These are phyloP conservation scores for Candida sp. DNA, from an alignment of 1,139 yeast genomes.

Conservation along the genomic window DNA sequence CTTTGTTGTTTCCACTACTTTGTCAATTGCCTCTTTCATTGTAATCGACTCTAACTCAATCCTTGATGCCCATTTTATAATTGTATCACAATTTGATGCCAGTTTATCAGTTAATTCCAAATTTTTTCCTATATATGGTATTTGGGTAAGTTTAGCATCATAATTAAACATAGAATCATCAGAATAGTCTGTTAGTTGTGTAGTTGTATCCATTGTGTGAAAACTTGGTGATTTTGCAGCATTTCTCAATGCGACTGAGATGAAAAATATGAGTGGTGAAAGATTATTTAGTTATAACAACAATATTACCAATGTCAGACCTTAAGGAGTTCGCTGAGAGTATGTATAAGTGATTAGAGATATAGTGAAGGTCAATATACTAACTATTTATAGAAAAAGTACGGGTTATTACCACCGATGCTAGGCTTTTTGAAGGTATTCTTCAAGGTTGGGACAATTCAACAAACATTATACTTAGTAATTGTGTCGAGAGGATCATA, in stretches of 20 bases:
- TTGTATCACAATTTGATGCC: constrained; percentile 3
- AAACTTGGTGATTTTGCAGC: background rate
- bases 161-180: background rate
- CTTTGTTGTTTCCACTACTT: constrained; percentile 1
- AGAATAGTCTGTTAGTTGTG: constrained; percentile 1
- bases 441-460: constrained; percentile 81
- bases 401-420: constrained; percentile 80
- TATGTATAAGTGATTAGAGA: constrained; percentile 19
- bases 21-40: constrained; percentile 16
- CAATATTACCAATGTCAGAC: constrained; percentile 24
- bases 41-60: constrained; percentile 30
- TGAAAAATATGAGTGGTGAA: constrained; percentile 1
- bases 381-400: constrained; percentile 45
- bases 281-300: background rate
- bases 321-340: constrained; percentile 35
- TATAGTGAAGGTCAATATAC: background rate
- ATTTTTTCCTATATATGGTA: background rate
- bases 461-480: constrained; percentile 66
- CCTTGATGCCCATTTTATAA: constrained; percentile 28
- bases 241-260: constrained; percentile 4
- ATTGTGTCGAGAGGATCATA: constrained; percentile 54
- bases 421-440: constrained; percentile 66
- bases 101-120: background rate
- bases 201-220: background rate
- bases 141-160: background rate